Evolutionary conservation across 768 basidiomycete species (phyloP).

Genomic region (Amanita rubescens): DNA sequence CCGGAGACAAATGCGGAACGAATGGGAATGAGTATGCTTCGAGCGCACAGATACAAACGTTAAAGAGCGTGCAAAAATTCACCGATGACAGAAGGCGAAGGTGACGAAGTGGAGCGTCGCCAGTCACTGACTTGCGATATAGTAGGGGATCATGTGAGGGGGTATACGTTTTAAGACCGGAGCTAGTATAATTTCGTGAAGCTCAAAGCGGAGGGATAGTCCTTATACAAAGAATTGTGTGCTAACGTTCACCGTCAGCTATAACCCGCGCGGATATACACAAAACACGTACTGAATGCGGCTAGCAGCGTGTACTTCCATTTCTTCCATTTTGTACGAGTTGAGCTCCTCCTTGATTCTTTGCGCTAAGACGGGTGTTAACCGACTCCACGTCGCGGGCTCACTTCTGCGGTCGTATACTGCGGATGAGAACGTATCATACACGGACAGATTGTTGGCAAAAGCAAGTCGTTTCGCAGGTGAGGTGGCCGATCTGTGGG

Average conservation of each 20-base stretch:
- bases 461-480: conserved; percentile 74
- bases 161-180: conserved; percentile 15
- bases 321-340: conserved; percentile 99
- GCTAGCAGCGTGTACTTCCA: conserved; percentile 95
- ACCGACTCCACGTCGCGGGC: conserved; percentile 92
- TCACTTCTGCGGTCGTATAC: conserved; percentile 95
- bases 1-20: conserved; percentile 21
- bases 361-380: conserved; percentile 93
- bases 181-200: conserved; percentile 19
- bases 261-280: neutral
- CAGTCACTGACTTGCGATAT: conserved; percentile 7
- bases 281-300: conserved; percentile 69
- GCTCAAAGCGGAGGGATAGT: neutral
- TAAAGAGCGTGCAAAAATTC: conserved; percentile 5
- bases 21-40: conserved; percentile 13
- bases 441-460: conserved; percentile 88
- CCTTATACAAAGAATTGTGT: conserved; percentile 84
- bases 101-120: conserved; percentile 3
- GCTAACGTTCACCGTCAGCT: conserved; percentile 28
- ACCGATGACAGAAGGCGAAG: neutral
- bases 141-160: conserved; percentile 2
- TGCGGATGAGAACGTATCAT: conserved; percentile 88
- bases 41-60: conserved; percentile 1
- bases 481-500: conserved; percentile 67
- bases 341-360: conserved; percentile 98